phyloP scores from a whole-genome alignment of 2,329 filamentous ascomycete species.

The Curvularia eragrostidis region DNA sequence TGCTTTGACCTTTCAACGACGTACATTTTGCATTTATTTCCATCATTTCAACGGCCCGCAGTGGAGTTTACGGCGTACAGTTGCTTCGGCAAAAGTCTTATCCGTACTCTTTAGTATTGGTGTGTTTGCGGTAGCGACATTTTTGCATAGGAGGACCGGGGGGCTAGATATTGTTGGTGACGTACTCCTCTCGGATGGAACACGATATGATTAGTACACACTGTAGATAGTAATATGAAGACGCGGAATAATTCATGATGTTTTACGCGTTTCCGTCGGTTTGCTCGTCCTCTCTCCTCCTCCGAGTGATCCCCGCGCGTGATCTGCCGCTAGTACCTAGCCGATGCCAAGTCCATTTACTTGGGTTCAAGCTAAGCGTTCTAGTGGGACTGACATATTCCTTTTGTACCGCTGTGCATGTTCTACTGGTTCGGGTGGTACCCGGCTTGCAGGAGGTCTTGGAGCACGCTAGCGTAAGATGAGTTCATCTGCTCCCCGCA shows the following conservation, averaged over 20 bases:
- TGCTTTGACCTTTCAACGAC: conserved; percentile 7
- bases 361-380: not conserved
- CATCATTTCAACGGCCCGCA: conserved; percentile 10
- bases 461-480: conserved; percentile 8
- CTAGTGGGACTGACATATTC: not conserved
- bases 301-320: not conserved
- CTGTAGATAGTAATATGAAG: conserved; percentile 31
- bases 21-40: conserved; percentile 10
- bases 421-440: not conserved
- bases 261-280: not conserved
- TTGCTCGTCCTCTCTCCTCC: not conserved
- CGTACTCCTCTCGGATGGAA: conserved; percentile 6
- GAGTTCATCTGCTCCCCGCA: conserved; percentile 22
- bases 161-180: not conserved
- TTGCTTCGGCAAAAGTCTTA: conserved; percentile 7
- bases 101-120: not conserved
- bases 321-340: not conserved
- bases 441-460: not conserved
- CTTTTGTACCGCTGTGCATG: not conserved
- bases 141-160: conserved; percentile 1
- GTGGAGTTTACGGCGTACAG: conserved; percentile 20
- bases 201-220: conserved; percentile 19
- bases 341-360: not conserved
- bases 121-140: not conserved
- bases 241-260: not conserved